Evolutionary conservation across 768 basidiomycete species (phyloP).

Genomic region (Hydnum rufescens): DNA sequence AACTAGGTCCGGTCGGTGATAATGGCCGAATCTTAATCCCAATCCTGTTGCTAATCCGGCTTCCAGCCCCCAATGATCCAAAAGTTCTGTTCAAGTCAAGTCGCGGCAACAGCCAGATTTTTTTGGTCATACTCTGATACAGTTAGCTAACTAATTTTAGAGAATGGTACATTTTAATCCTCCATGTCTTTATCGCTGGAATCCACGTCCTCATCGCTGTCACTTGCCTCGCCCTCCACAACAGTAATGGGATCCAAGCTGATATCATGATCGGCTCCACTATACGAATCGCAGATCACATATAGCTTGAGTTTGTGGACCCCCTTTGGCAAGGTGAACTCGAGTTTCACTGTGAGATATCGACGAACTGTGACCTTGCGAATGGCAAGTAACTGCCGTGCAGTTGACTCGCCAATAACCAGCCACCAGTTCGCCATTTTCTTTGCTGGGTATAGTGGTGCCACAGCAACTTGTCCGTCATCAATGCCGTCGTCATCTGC

Average conservation of each 20-base stretch:
- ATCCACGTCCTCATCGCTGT: constrained; percentile 43
- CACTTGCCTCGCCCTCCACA: constrained; percentile 77
- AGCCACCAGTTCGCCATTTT: constrained; percentile 98
- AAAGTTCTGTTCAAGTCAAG: no score
- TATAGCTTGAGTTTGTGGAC: constrained; percentile 65
- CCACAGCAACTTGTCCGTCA: constrained; percentile 68
- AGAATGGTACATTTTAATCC: constrained; percentile 6
- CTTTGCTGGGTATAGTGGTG: constrained; percentile 76
- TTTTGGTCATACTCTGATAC: no score
- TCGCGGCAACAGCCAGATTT: no score
- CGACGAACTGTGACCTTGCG: constrained; percentile 66
- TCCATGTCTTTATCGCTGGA: constrained; percentile 25
- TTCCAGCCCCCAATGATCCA: no score
- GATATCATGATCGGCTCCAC: constrained; percentile 86
- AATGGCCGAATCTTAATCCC: no score
- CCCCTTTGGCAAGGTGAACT: constrained; percentile 76
- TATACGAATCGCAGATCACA: constrained; percentile 83
- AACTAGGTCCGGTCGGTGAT: no score
- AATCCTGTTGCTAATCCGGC: no score
- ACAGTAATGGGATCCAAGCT: constrained; percentile 65
- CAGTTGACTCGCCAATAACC: constrained; percentile 68
- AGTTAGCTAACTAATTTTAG: no score
- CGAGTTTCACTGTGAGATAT: constrained; percentile 66
- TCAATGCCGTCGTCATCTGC: constrained; percentile 52
- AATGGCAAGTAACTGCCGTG: constrained; percentile 67